A percentile compares a stretch with the other conserved stretches of the same genome.
phyloP scores from a whole-genome alignment of 2,329 filamentous ascomycete species.

The Colletotrichum lini region DNA sequence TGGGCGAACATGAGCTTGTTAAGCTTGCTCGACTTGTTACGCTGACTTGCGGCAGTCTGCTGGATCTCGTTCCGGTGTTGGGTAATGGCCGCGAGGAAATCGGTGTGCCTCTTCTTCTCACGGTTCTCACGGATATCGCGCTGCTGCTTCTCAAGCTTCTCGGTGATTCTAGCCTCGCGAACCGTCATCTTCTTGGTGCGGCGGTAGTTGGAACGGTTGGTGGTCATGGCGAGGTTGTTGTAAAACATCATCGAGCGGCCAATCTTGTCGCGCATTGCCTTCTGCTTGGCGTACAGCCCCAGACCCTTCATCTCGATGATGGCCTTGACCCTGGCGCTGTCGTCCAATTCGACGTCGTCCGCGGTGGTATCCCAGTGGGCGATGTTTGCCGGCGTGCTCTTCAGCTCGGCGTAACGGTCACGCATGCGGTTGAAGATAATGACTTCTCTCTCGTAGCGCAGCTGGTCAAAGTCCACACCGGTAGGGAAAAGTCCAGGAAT shows the following conservation, averaged over 20 bases:
- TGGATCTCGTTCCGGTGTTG: slow-evolving; percentile 85
- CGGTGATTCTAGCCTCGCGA: slow-evolving; percentile 94
- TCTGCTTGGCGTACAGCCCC: slow-evolving; percentile 89
- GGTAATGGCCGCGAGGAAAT: slow-evolving; percentile 90
- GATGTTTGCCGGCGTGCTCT: slow-evolving; percentile 86
- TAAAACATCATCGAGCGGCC: slow-evolving; percentile 94
- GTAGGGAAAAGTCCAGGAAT: slow-evolving; percentile 91
- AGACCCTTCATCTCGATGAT: slow-evolving; percentile 97
- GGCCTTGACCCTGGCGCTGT: slow-evolving; percentile 87
- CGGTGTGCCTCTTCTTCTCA: slow-evolving; percentile 96
- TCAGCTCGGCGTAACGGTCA: slow-evolving; percentile 86
- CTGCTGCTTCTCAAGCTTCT: slow-evolving; percentile 99
- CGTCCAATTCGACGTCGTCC: slow-evolving; percentile 77
- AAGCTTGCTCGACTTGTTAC: slow-evolving; percentile 85
- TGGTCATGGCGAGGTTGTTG: slow-evolving; percentile 97
- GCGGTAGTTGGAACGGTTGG: slow-evolving; percentile 90
- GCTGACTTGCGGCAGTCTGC: slow-evolving; percentile 76
- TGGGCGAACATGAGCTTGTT: slow-evolving; percentile 90
- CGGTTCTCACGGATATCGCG: slow-evolving; percentile 95
- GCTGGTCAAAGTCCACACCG: slow-evolving; percentile 87
- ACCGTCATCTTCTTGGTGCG: slow-evolving; percentile 98
- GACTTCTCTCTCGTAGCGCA: slow-evolving; percentile 89
- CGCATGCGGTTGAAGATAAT: slow-evolving; percentile 92
- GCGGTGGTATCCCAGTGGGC: slow-evolving; percentile 88
- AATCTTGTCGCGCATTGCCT: slow-evolving; percentile 86